Evolutionary conservation across 1,139 yeast genomes (phyloP), one percentile per base, ranked within the genome.

Genomic region (Hyphopichia wangnamkhiaoensis): DNA sequence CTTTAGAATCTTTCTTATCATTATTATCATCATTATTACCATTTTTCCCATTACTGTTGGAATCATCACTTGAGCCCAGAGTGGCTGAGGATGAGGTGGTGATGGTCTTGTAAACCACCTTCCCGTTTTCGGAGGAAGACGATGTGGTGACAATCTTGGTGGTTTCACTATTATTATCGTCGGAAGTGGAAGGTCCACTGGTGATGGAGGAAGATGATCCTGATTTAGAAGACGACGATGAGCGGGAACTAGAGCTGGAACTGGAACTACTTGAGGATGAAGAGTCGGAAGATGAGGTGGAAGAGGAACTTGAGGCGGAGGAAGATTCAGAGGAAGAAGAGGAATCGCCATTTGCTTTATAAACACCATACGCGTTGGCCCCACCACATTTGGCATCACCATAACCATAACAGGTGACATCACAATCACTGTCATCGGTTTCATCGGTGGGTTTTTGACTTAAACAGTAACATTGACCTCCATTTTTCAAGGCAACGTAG

Each of bases 381-480:
- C 87, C 87, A 41, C 91, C 91, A 58, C 91, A 84, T 20, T 43
- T 65, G 29, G 72, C 77, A 1, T 31, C 2, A 12, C 69, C 72
- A 50, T 65, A 84, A 8, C 86, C 89, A 28, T 58, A 47, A 58
- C 93, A 84, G 1, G 49, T 39, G 1, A 53, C 52, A 45, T 59
- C 50, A 63, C 93, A 84, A 23, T 47, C 41, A 8, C 66, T 40
- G 4, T 44, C 35, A 18, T 39, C 48, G 14, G 47, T 45, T 35
- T 16, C 9, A 19, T 56, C 53, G 15, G 62, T 46, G 1, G 95
- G 95, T 15, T 70, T 54, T 0, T 64, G 47, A 44, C 64, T 54
- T 44, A 91, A 86, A 61, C 96, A 88, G 54, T 69, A 79, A 62
- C 96, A 88, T 16, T 65, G 60, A 38, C 65, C 56, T 30, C 89